A percentile compares a stretch with the other conserved stretches of the same genome.
These are phyloP conservation scores for Vicia sativa DNA, from an alignment of 306 rosid genomes.

Conservation along the genomic window DNA sequence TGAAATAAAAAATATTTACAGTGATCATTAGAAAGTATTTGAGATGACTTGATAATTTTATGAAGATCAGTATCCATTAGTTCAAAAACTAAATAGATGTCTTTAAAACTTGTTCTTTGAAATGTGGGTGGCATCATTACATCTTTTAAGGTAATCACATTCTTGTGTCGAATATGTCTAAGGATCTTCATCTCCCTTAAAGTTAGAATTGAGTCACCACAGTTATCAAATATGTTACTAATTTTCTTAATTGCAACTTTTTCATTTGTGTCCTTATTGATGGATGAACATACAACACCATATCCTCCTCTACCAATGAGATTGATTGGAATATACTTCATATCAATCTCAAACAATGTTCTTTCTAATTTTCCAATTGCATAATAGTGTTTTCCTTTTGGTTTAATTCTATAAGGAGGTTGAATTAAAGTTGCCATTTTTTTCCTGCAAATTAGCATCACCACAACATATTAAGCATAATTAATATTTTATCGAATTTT, in stretches of 20 bases:
- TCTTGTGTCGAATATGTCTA: constrained; percentile 69
- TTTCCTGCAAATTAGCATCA: constrained; percentile 43
- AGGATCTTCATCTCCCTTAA: constrained; percentile 86
- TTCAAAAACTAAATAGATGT: constrained; percentile 88
- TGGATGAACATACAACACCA: constrained; percentile 85
- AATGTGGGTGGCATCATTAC: constrained; percentile 85
- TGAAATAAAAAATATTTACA: constrained; percentile 83
- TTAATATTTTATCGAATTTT: constrained; percentile 2
- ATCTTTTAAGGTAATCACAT: constrained; percentile 85
- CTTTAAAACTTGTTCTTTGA: constrained; percentile 65
- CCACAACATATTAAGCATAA: neutral
- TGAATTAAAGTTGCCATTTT: constrained; percentile 72
- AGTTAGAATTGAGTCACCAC: constrained; percentile 66
- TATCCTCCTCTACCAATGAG: constrained; percentile 84
- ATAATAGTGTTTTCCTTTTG: constrained; percentile 68
- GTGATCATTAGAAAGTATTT: constrained; percentile 70
- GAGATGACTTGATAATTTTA: constrained; percentile 75
- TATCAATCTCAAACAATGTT: constrained; percentile 81
- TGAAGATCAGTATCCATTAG: constrained; percentile 95
- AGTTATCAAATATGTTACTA: constrained; percentile 67
- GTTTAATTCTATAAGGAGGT: constrained; percentile 62
- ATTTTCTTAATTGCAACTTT: constrained; percentile 91
- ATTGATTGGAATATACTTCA: constrained; percentile 77
- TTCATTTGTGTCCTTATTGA: constrained; percentile 76
- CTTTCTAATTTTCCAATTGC: constrained; percentile 54